phyloP scores from a whole-genome alignment of 441 rosid genomes.

The Adansonia grandidieri region DNA sequence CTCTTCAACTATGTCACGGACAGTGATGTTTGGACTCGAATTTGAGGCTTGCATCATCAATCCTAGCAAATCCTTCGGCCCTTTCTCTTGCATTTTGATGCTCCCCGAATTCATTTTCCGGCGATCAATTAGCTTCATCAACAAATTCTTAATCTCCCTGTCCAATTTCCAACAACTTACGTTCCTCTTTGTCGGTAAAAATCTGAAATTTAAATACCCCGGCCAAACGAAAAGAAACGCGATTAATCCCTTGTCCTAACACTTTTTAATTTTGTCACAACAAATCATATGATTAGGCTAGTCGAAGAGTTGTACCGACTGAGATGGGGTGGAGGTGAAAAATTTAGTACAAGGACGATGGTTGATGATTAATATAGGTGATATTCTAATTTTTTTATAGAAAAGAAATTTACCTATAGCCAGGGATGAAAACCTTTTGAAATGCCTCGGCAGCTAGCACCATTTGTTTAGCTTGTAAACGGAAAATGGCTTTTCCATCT shows the following conservation, averaged over 20 bases:
- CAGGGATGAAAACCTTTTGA: slow-evolving; percentile 31
- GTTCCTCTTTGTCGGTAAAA: slow-evolving; percentile 74
- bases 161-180: slow-evolving; percentile 79
- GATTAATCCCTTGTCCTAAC: not conserved
- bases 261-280: too few species aligned
- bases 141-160: slow-evolving; percentile 65
- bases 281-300: too few species aligned
- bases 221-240: not conserved
- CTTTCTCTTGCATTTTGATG: slow-evolving; percentile 18
- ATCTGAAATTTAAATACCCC: slow-evolving; percentile 4
- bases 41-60: slow-evolving; percentile 75
- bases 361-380: not conserved
- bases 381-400: too few species aligned
- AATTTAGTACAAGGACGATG: too few species aligned
- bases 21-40: slow-evolving; percentile 44
- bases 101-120: slow-evolving; percentile 36
- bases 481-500: slow-evolving; percentile 76
- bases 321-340: not conserved
- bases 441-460: slow-evolving; percentile 79
- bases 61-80: slow-evolving; percentile 75
- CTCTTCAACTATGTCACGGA: slow-evolving; percentile 87
- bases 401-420: too few species aligned
- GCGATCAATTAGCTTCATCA: slow-evolving; percentile 59
- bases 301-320: too few species aligned
- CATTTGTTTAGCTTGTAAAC: slow-evolving; percentile 81